A percentile compares a stretch with the other conserved stretches of the same genome.
Evolutionary conservation across 768 basidiomycete species (phyloP).

Genomic region (Boletus subcaerulescens): DNA sequence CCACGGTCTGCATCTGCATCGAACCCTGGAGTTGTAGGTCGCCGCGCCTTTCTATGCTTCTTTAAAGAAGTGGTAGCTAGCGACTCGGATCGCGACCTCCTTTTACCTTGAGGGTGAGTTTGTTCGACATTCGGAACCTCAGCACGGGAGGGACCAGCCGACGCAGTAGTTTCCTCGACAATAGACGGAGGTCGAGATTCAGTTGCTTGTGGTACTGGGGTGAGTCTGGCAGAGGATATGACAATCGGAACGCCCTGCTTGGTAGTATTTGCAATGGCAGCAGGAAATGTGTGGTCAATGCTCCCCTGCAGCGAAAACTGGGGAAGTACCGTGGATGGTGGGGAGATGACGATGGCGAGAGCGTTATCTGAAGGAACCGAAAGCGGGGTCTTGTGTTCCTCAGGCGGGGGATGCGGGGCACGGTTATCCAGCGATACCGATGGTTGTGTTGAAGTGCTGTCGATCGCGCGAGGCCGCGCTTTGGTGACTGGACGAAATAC

Average conservation of each 20-base stretch:
- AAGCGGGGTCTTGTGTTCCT: slow-evolving; percentile 1
- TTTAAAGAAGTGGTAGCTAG: slow-evolving; percentile 22
- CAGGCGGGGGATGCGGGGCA: slow-evolving; percentile 7
- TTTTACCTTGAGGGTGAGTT: slow-evolving; percentile 13
- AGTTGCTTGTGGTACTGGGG: slow-evolving; percentile 1
- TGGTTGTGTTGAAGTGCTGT: slow-evolving; percentile 18
- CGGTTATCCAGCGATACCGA: slow-evolving; percentile 14
- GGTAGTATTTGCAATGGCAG: not conserved
- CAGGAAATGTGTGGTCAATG: slow-evolving; percentile 1
- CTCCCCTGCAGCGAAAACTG: slow-evolving; percentile 8
- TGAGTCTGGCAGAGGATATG: slow-evolving; percentile 17
- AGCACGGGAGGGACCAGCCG: slow-evolving; percentile 14
- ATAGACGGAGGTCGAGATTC: not conserved
- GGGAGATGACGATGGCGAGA: not conserved
- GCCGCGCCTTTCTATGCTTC: slow-evolving; percentile 37
- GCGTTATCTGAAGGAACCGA: not conserved
- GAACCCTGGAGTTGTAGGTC: slow-evolving; percentile 52
- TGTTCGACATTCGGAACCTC: slow-evolving; percentile 12
- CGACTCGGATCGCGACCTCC: slow-evolving; percentile 18
- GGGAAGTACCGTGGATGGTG: slow-evolving; percentile 4
- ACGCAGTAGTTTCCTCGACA: not conserved
- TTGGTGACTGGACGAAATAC: slow-evolving; percentile 69
- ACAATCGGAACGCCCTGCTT: slow-evolving; percentile 17
- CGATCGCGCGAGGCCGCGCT: slow-evolving; percentile 43
- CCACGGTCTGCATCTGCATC: slow-evolving; percentile 63